phyloP scores from a whole-genome alignment of 2,329 filamentous ascomycete genomes.

The Aspergillus pseudoviridinutans region DNA sequence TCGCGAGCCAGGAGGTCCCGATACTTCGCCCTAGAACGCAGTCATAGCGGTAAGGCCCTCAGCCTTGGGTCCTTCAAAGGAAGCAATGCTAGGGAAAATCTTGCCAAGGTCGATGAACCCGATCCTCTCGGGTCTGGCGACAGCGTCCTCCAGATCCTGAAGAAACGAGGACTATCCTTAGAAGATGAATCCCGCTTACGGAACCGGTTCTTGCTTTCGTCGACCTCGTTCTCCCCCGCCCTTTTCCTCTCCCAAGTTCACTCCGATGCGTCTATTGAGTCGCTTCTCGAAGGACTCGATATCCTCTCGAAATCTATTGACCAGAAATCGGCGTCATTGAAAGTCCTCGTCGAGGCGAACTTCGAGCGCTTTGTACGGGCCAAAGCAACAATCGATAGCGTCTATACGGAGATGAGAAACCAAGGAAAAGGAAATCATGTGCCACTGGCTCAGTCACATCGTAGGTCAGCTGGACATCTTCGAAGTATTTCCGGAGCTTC shows the following conservation, averaged over 20 bases:
- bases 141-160: constrained; percentile 78
- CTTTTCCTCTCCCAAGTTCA: constrained; percentile 92
- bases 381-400: constrained; percentile 96
- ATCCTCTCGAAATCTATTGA: constrained; percentile 88
- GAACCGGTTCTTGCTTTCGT: constrained; percentile 91
- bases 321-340: constrained; percentile 94
- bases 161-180: constrained; percentile 70
- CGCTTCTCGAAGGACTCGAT: constrained; percentile 75
- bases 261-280: constrained; percentile 75
- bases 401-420: constrained; percentile 90
- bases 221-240: constrained; percentile 88
- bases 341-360: constrained; percentile 93
- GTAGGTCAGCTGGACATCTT: constrained; percentile 60
- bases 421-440: constrained; percentile 57
- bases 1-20: constrained; percentile 64
- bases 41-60: constrained; percentile 63
- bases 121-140: constrained; percentile 86
- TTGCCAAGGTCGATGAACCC: constrained; percentile 86
- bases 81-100: constrained; percentile 65
- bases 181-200: constrained; percentile 78
- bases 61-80: constrained; percentile 66
- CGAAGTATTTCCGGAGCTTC: constrained; percentile 50
- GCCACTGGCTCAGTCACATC: constrained; percentile 49
- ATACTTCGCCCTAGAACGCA: constrained; percentile 79
- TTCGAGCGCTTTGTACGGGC: constrained; percentile 97